phyloP scores from a whole-genome alignment of 2,329 filamentous ascomycete genomes.

The Teratosphaeria pseudoeucalypti region DNA sequence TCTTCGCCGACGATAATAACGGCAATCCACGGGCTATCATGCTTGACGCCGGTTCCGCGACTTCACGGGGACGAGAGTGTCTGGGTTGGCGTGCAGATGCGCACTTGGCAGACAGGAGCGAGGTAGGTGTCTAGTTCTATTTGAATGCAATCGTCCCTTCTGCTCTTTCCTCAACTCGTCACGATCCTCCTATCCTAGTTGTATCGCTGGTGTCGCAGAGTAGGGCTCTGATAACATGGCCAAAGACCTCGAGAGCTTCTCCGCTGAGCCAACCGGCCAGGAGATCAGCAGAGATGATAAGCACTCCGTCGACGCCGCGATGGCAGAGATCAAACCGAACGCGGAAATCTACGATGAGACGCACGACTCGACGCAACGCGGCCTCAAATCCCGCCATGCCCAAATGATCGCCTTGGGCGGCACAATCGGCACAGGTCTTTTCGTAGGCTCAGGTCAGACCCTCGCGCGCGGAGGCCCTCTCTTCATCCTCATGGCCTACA shows the following conservation, averaged over 20 bases:
- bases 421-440: conserved; percentile 23
- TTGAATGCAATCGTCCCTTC: neutral
- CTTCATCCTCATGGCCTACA: conserved; percentile 33
- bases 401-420: conserved; percentile 27
- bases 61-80: neutral
- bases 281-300: neutral
- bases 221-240: neutral
- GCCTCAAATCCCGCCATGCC: conserved; percentile 29
- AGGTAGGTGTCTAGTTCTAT: neutral
- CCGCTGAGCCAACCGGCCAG: neutral
- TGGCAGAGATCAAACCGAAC: neutral
- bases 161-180: neutral
- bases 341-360: conserved; percentile 1
- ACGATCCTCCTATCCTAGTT: neutral
- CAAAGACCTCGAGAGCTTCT: neutral
- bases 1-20: neutral
- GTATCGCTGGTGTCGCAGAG: no score
- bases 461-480: conserved; percentile 29
- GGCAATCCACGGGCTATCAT: neutral
- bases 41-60: neutral
- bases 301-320: neutral
- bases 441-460: conserved; percentile 30
- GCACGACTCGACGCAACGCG: conserved; percentile 31
- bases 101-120: neutral
- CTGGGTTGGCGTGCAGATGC: neutral